Conservation (phyloP, 352 stramenopile genomes). For the Phytophthora agathidicida region DNA sequence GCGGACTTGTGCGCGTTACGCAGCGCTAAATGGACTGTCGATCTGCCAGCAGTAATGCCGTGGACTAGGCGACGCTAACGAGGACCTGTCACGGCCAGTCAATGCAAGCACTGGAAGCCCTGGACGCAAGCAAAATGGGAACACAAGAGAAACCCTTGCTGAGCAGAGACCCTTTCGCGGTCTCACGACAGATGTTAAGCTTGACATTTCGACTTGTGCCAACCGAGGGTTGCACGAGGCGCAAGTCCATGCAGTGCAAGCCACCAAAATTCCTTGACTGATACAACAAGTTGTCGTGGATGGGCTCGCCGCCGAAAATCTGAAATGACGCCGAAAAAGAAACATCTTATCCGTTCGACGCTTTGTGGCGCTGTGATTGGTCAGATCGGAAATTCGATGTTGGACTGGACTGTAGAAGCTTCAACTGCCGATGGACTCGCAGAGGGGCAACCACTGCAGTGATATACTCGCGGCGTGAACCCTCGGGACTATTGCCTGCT, state of each 20-base stretch:
- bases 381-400: constrained; percentile 16
- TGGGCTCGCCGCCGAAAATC: constrained; percentile 15
- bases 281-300: constrained; percentile 21
- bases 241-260: constrained; percentile 3
- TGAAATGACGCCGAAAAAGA: constrained; percentile 22
- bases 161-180: constrained; percentile 8
- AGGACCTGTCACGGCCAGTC: constrained; percentile 2
- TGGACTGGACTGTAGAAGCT: constrained; percentile 14
- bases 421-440: constrained; percentile 12
- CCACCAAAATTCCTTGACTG: constrained; percentile 9
- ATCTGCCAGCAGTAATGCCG: constrained; percentile 22
- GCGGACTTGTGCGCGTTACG: constrained; percentile 8
- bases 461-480: constrained; percentile 4
- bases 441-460: not conserved
- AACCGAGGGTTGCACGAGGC: too few species aligned
- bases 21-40: constrained; percentile 5
- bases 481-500: too few species aligned
- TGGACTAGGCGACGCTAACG: constrained; percentile 8
- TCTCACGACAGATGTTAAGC: not conserved
- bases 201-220: not conserved
- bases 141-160: constrained; percentile 10
- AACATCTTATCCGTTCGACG: constrained; percentile 17
- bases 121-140: not conserved
- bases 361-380: constrained; percentile 15
- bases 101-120: too few species aligned